Evolutionary conservation across 1,284 basidiomycete species (phyloP).

Genomic region (Ceraceosorus guamensis): DNA sequence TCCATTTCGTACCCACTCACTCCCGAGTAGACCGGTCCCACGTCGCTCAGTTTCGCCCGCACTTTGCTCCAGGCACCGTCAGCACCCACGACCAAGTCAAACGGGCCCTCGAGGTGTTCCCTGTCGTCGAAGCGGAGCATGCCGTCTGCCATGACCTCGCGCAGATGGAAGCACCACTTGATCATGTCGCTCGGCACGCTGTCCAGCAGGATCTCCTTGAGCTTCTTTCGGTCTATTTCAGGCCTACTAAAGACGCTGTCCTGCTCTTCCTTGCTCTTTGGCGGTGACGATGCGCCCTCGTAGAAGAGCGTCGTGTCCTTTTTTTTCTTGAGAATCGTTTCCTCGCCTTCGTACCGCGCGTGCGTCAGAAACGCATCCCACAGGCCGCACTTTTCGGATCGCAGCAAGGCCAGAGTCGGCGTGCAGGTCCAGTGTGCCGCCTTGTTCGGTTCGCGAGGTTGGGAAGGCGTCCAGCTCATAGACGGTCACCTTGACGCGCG

Average conservation of each 20-base stretch:
- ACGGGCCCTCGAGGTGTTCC: background rate
- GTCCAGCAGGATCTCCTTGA: background rate
- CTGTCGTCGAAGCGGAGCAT: background rate
- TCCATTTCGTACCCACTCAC: background rate
- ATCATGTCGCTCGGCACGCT: background rate
- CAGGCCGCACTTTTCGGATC: background rate
- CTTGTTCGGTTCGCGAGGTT: background rate
- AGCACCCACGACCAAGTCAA: constrained; percentile 3
- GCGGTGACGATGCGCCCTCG: no score
- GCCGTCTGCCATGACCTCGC: background rate
- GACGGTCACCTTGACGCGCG: background rate
- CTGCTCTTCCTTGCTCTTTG: no score
- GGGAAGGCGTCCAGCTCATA: background rate
- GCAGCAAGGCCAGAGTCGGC: background rate
- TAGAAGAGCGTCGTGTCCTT: background rate
- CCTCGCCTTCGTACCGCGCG: constrained; percentile 1
- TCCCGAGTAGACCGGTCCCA: constrained; percentile 1
- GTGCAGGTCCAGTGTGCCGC: constrained; percentile 1
- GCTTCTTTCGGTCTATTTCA: background rate
- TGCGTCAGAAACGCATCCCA: background rate
- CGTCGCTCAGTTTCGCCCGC: background rate
- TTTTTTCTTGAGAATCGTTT: background rate
- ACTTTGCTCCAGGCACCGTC: constrained; percentile 2
- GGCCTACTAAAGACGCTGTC: background rate
- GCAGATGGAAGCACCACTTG: no score